Evolutionary conservation across 2,329 filamentous ascomycete genomes (phyloP).

Genomic region (Colletotrichum tanaceti): DNA sequence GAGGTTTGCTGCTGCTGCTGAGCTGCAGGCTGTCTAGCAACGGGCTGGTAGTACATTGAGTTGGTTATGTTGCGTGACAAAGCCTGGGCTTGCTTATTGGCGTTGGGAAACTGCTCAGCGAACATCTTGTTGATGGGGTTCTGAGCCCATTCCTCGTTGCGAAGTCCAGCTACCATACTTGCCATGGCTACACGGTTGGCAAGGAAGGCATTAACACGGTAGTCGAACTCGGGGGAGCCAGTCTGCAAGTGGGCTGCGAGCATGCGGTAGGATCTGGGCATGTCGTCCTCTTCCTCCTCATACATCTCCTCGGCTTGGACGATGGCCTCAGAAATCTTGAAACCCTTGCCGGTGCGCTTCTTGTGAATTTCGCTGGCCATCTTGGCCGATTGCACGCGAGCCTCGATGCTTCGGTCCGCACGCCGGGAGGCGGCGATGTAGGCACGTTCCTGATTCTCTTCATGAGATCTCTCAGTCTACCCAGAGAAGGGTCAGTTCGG

Average conservation of each 20-base stretch:
- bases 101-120: conserved; percentile 58
- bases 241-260: conserved; percentile 73
- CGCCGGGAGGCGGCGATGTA: conserved; percentile 92
- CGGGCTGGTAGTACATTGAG: conserved; percentile 36
- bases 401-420: conserved; percentile 87
- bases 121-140: conserved; percentile 62
- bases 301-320: conserved; percentile 90
- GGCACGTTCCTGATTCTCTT: conserved; percentile 86
- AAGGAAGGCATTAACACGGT: conserved; percentile 64
- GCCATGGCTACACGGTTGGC: conserved; percentile 58
- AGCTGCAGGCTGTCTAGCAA: not conserved
- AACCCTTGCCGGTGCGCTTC: conserved; percentile 82
- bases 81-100: conserved; percentile 47
- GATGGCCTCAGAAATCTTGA: conserved; percentile 86
- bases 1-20: conserved; percentile 20
- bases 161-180: conserved; percentile 50
- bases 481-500: not conserved
- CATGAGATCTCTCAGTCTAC: conserved; percentile 79
- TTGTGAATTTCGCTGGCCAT: conserved; percentile 93
- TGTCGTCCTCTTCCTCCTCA: conserved; percentile 89
- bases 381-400: conserved; percentile 85
- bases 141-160: conserved; percentile 54
- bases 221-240: conserved; percentile 69
- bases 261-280: conserved; percentile 73
- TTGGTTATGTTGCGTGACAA: conserved; percentile 40